Evolutionary conservation across 2,329 filamentous ascomycete genomes (phyloP).

Genomic region (Orbilia ellipsospora): DNA sequence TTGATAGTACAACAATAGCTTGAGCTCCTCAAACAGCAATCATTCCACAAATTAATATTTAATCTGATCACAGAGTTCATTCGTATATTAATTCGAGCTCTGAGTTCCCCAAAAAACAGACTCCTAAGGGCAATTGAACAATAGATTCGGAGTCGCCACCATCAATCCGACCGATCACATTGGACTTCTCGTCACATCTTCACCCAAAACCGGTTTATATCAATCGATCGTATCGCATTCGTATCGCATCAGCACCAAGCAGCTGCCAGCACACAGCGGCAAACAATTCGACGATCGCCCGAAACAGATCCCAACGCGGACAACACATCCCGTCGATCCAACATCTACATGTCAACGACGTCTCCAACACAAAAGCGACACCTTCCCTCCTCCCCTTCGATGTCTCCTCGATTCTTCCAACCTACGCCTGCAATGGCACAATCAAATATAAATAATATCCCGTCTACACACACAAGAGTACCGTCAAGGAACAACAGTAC

Average conservation of each 20-base stretch:
- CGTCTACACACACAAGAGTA: conserved; percentile 25
- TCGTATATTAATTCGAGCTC: not conserved
- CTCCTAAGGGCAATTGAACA: conserved; percentile 7
- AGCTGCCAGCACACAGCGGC: conserved; percentile 22
- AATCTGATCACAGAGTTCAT: not conserved
- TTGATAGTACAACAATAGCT: conserved; percentile 1
- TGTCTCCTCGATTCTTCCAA: conserved; percentile 48
- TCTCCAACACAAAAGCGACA: conserved; percentile 48
- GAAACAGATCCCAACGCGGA: conserved; percentile 35
- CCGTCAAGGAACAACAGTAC: conserved; percentile 29
- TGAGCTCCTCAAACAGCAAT: not conserved
- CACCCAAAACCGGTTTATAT: conserved; percentile 49
- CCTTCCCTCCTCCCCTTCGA: conserved; percentile 40
- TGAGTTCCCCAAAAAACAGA: not conserved
- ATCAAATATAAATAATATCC: not conserved
- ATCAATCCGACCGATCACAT: conserved; percentile 18
- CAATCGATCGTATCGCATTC: conserved; percentile 19
- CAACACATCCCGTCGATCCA: conserved; percentile 22
- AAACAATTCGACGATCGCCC: conserved; percentile 30
- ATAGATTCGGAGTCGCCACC: conserved; percentile 23
- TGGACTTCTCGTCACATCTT: conserved; percentile 2
- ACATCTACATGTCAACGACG: conserved; percentile 41
- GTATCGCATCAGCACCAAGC: conserved; percentile 4
- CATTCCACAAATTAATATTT: not conserved
- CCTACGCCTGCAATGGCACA: conserved; percentile 26